Percentiles rank a stretch among this genome's conserved stretches.
These are phyloP conservation scores for Cochlearia excelsa DNA, from an alignment of 345 rosid species.

Conservation along the genomic window DNA sequence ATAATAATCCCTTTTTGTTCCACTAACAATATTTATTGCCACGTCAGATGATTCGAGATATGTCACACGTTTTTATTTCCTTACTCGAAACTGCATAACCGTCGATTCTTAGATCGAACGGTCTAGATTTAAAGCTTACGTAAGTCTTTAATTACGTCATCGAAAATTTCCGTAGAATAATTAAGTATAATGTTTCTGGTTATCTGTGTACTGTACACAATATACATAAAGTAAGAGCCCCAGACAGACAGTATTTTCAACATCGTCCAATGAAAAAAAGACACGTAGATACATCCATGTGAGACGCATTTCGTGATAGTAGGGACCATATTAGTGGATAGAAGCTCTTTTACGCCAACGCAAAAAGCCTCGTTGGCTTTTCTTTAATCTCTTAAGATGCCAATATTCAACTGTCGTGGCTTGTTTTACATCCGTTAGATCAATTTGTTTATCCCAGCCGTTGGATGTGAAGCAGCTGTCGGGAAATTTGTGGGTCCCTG, in stretches of 20 bases:
- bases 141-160: slow-evolving; percentile 15
- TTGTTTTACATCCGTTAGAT: slow-evolving; percentile 20
- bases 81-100: slow-evolving; percentile 16
- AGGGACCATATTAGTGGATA: slow-evolving; percentile 34
- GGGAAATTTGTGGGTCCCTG: slow-evolving; percentile 17
- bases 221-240: neutral
- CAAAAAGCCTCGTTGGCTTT: slow-evolving; percentile 31
- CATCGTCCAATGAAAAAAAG: neutral
- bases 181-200: neutral
- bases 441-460: slow-evolving; percentile 33
- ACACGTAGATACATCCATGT: slow-evolving; percentile 32
- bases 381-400: slow-evolving; percentile 19
- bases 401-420: slow-evolving; percentile 30
- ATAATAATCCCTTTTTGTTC: neutral
- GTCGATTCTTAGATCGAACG: slow-evolving; percentile 14
- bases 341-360: slow-evolving; percentile 38
- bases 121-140: slow-evolving; percentile 3
- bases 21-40: slow-evolving; percentile 27
- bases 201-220: neutral
- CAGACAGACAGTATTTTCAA: slow-evolving; percentile 11
- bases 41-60: slow-evolving; percentile 32
- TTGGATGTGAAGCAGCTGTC: slow-evolving; percentile 27
- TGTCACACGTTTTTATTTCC: slow-evolving; percentile 28
- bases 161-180: neutral
- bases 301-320: slow-evolving; percentile 23